Evolutionary conservation across 768 basidiomycete species (phyloP).

Genomic region (Lentinula edodes): DNA sequence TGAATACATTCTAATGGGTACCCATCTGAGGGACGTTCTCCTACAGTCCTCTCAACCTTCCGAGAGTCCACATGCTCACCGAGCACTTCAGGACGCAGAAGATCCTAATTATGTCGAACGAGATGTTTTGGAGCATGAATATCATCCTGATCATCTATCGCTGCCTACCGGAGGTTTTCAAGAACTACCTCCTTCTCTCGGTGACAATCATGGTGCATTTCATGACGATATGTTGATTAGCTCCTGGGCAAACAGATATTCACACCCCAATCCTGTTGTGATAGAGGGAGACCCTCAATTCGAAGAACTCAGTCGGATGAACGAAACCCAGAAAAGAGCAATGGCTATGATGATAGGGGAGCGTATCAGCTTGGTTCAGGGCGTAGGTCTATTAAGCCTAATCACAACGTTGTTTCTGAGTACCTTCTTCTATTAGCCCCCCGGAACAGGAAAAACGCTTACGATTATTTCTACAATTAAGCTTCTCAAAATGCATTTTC

Average conservation of each 20-base stretch:
- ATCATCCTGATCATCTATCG: conserved; percentile 3
- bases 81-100: conserved; percentile 32
- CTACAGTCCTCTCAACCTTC: conserved; percentile 47
- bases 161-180: not conserved
- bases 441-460: conserved; percentile 90
- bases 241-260: conserved; percentile 77
- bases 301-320: conserved; percentile 48
- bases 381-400: conserved; percentile 42
- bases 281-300: conserved; percentile 78
- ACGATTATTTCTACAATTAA: conserved; percentile 85
- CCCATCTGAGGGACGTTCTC: conserved; percentile 65
- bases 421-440: conserved; percentile 48
- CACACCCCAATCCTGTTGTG: conserved; percentile 47
- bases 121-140: conserved; percentile 31
- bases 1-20: conserved; percentile 62
- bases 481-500: conserved; percentile 78
- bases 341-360: conserved; percentile 85
- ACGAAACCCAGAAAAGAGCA: conserved; percentile 73
- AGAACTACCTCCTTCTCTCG: not conserved
- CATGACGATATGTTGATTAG: conserved; percentile 68
- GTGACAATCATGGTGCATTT: conserved; percentile 44
- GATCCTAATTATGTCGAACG: conserved; percentile 31
- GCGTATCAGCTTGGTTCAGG: conserved; percentile 77
- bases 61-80: conserved; percentile 23
- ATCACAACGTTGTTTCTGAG: conserved; percentile 2